These are phyloP conservation scores for Cyberlindnera maclurae DNA, from an alignment of 805 yeast genomes.

Conservation along the genomic window DNA sequence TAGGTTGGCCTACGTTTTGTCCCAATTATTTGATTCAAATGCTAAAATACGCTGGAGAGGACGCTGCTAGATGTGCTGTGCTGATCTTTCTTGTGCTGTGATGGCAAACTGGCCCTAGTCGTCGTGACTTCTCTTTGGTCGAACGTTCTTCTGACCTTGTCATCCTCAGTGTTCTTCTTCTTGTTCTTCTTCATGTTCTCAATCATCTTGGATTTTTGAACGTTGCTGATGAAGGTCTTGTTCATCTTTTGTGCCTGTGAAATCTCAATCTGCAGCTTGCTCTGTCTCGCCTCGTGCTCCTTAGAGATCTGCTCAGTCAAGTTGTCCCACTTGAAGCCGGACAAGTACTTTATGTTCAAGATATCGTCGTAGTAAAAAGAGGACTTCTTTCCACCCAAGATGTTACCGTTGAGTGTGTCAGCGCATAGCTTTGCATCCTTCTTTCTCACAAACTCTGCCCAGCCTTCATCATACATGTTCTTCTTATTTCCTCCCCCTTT, in stretches of 20 bases:
- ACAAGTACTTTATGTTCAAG: slow-evolving; percentile 80
- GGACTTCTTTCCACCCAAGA: slow-evolving; percentile 86
- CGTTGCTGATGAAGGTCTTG: slow-evolving; percentile 74
- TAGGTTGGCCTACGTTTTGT: too few species aligned
- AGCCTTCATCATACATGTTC: slow-evolving; percentile 83
- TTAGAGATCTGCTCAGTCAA: slow-evolving; percentile 87
- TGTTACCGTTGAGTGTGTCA: slow-evolving; percentile 78
- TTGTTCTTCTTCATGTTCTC: slow-evolving; percentile 44
- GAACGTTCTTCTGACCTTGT: slow-evolving; percentile 51
- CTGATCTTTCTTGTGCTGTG: slow-evolving; percentile 34
- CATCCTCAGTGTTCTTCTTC: slow-evolving; percentile 10
- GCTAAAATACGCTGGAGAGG: slow-evolving; percentile 26
- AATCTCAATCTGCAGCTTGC: slow-evolving; percentile 80
- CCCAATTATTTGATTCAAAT: too few species aligned
- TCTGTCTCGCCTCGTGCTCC: slow-evolving; percentile 83
- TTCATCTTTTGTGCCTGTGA: slow-evolving; percentile 84
- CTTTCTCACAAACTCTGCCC: slow-evolving; percentile 88
- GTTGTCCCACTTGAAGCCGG: slow-evolving; percentile 93
- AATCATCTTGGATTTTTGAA: slow-evolving; percentile 80
- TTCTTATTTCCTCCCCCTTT: slow-evolving; percentile 91
- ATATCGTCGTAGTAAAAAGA: slow-evolving; percentile 91
- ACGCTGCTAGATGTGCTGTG: slow-evolving; percentile 31
- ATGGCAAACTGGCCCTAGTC: slow-evolving; percentile 56
- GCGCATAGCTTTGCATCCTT: slow-evolving; percentile 87
- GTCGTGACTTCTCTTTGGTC: slow-evolving; percentile 65